Evolutionary conservation across 2,329 filamentous ascomycete species (phyloP).

Genomic region (Epichloe hybrida): DNA sequence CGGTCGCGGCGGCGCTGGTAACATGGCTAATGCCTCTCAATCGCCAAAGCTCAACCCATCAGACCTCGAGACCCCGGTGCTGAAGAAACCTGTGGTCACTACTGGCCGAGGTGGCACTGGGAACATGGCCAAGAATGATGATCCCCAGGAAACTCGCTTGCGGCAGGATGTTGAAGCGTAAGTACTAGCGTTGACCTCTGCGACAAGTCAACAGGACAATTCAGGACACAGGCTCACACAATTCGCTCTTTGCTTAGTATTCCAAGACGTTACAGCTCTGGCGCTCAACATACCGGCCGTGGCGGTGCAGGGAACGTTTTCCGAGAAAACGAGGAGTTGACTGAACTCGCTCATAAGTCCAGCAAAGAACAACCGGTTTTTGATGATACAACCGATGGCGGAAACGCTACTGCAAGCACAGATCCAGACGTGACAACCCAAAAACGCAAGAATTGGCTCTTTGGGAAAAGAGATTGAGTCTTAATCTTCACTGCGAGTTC

Average conservation of each 20-base stretch:
- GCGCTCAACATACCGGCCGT: slow-evolving; percentile 53
- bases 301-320: slow-evolving; percentile 64
- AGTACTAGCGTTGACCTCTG: slow-evolving; percentile 15
- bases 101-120: slow-evolving; percentile 80
- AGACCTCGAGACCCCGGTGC: slow-evolving; percentile 67
- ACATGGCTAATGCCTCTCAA: slow-evolving; percentile 45
- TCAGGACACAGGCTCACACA: not conserved
- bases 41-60: slow-evolving; percentile 39
- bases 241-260: slow-evolving; percentile 22
- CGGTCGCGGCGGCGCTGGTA: slow-evolving; percentile 68
- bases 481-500: not conserved
- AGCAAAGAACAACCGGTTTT: slow-evolving; percentile 19
- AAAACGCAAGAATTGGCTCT: slow-evolving; percentile 36
- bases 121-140: slow-evolving; percentile 68
- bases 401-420: not conserved
- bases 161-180: slow-evolving; percentile 73
- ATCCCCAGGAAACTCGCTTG: slow-evolving; percentile 59
- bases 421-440: slow-evolving; percentile 15
- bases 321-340: slow-evolving; percentile 30
- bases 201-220: too few relatives aligned
- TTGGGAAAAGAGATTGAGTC: slow-evolving; percentile 33
- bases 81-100: slow-evolving; percentile 75
- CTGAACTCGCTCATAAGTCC: slow-evolving; percentile 16
- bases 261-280: slow-evolving; percentile 41
- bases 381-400: slow-evolving; percentile 14